Percentiles rank a stretch among this genome's conserved stretches.
Conservation (phyloP, 2,329 filamentous ascomycete genomes). For the Mycocentrospora acerina region DNA sequence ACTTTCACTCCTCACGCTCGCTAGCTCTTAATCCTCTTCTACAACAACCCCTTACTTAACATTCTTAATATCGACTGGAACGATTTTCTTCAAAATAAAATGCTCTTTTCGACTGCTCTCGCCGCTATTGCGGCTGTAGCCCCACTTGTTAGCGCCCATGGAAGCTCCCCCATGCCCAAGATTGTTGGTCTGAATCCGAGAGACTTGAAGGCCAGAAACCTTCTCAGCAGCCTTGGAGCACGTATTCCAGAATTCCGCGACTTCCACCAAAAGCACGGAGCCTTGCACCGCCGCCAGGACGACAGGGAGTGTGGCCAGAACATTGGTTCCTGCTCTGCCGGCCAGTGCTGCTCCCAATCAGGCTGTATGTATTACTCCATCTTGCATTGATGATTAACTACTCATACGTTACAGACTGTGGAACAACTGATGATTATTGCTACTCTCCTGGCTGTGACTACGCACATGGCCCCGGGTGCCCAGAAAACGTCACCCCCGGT, state of each 20-base stretch:
- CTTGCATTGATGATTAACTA: not conserved
- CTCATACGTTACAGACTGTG: conserved; percentile 48
- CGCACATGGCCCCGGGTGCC: conserved; percentile 61
- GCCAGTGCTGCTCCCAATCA: conserved; percentile 37
- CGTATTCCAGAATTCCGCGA: conserved; percentile 26
- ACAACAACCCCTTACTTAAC: conserved; percentile 12
- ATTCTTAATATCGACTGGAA: conserved; percentile 27
- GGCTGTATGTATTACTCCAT: conserved; percentile 25
- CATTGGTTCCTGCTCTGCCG: conserved; percentile 33
- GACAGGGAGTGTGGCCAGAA: conserved; percentile 36
- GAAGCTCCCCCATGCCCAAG: conserved; percentile 28
- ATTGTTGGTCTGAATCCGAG: conserved; percentile 38
- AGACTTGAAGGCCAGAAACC: conserved; percentile 36
- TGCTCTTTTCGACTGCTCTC: conserved; percentile 38
- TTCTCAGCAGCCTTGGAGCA: conserved; percentile 32
- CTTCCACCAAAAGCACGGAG: conserved; percentile 18
- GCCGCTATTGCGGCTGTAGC: conserved; percentile 31
- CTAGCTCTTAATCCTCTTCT: conserved; percentile 17
- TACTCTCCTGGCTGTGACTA: conserved; percentile 63
- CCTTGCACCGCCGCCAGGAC: conserved; percentile 29
- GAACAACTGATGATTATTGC: conserved; percentile 58
- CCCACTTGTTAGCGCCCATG: conserved; percentile 36
- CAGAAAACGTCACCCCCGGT: conserved; percentile 57
- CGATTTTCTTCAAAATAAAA: conserved; percentile 18
- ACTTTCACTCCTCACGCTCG: conserved; percentile 35